Base-by-base conservation (phyloP, 164 flowering plant genomes). In the Chimonanthus salicifolius region DNA sequence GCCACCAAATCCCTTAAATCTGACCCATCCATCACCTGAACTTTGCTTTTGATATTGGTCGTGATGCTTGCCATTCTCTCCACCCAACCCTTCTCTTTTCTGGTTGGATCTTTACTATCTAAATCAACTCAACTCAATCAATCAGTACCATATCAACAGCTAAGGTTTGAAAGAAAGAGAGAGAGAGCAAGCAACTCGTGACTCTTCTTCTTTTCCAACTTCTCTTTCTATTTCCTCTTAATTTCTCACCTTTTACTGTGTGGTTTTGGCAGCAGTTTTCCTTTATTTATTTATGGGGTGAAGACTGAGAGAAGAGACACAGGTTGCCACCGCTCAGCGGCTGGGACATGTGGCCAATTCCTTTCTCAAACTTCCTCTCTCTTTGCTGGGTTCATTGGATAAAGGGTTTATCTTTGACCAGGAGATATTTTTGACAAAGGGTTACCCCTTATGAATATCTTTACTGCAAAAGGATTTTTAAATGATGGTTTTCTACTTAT, bases 1-100 rank as follows among this genome's bases (percentile, higher is more conserved):
- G 71, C 94, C 86, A 95, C 99, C 86, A 92, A 83, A 88, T 88
- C 81, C 88, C 85, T 92, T 84, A 92, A 89, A 74, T 88, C 87
- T 7, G 97, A 88, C 77, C 98, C 97, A 76, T 95, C 97, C 82
- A 95, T 51, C 67, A 91, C 92, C 87, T 89, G 79, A 43, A 72
- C 82, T 3, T 69, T 73, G 48, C 46, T 78, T 6, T 75, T 78
- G 70, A 75, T 82, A 68, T 68, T 77, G 83, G 62, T 68, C 11
- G 20, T 44, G 47, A 8, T 64, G 8, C 72, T 70, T 15, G 62
- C 74, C 73, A 67, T 67, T 15, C 44, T 46, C 64, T 46, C 58
- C 15, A 4, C 11, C 16, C 60, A 13, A 9, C 58, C 62, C 49
- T 15, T n/a, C n/a, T n/a, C 62, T 66, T 67, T 49, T 47, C 47